Evolutionary conservation across 495 filamentous ascomycete genomes (phyloP).

Genomic region (Paragyromitra xinjiangensis): DNA sequence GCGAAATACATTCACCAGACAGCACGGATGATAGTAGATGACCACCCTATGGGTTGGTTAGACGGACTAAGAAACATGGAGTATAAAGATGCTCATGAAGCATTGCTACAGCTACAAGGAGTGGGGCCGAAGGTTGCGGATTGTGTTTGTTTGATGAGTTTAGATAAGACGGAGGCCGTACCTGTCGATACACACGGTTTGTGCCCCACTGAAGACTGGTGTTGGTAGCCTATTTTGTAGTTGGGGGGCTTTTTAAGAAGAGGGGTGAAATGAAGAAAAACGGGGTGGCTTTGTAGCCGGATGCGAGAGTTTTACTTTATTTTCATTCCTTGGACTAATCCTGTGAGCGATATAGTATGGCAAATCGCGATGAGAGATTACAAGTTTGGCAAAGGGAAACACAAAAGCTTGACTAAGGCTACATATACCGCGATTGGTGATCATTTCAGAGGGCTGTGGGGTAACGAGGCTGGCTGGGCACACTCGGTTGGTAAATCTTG

Average conservation of each 20-base stretch:
- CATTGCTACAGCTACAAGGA: slow-evolving; percentile 78
- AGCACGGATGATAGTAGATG: slow-evolving; percentile 74
- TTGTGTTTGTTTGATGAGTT: slow-evolving; percentile 94
- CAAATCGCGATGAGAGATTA: slow-evolving; percentile 98
- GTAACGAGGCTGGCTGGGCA: slow-evolving; percentile 93
- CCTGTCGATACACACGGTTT: slow-evolving; percentile 93
- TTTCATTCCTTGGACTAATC: slow-evolving; percentile 19
- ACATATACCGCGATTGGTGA: slow-evolving; percentile 91
- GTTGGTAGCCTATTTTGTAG: neutral
- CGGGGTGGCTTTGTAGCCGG: neutral
- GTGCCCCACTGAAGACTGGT: slow-evolving; percentile 37
- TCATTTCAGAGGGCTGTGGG: slow-evolving; percentile 91
- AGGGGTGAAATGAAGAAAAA: neutral
- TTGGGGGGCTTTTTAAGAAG: neutral
- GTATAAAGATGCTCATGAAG: slow-evolving; percentile 83
- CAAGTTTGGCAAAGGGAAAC: slow-evolving; percentile 82
- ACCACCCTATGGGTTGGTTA: slow-evolving; percentile 78
- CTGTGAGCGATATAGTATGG: slow-evolving; percentile 70
- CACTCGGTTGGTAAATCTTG: slow-evolving; percentile 69
- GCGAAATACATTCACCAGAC: slow-evolving; percentile 91
- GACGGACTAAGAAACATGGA: slow-evolving; percentile 69
- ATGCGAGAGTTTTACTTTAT: neutral
- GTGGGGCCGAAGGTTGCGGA: slow-evolving; percentile 97
- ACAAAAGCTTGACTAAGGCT: slow-evolving; percentile 84
- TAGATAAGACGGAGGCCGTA: slow-evolving; percentile 95